Base-by-base conservation (phyloP, 2,329 filamentous ascomycete species). In the Penicillium hordei region DNA sequence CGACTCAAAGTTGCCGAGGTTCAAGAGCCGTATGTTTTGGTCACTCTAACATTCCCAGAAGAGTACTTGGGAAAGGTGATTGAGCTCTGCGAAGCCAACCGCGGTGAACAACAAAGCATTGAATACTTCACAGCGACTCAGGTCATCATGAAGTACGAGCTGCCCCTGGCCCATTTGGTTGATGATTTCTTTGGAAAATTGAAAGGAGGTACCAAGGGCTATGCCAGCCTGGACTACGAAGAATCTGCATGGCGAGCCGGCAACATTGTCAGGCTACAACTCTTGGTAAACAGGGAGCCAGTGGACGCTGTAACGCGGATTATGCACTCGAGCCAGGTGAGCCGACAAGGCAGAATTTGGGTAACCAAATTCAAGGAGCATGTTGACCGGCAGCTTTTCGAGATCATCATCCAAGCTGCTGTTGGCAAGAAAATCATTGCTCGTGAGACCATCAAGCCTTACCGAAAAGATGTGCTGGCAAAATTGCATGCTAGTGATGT, bases 161-260 rank as follows among this genome's bases (percentile, higher is more conserved):
- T 99, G 1, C 94, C 94, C 0, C 83, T 96, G 0, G 87, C 92
- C 1, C 91, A 96, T 53, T 81, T 99, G 4, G 94, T 99, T 0
- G 94, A 97, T 67, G 94, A 99, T 75, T 89, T 99, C 71, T 99
- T 99, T 73, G 94, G 94, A 52, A 97, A 96, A 75, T 82, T 99
- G 52, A 99, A 99, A 75, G 91, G 92, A 38, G 84, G 86, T 0
- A 97, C 93, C 53, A 97, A 96, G 73, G 94, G 94, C 12, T 99
- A 99, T 68, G 94, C 94, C 0, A 94, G 90, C 36, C 83, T 99
- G 5, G 94, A 99, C 74, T 99, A 99, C 72, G 94, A 99, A 77
- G 94, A 99, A 67, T 89, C 92, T 0, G 93, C 90, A 0, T 99
- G 92, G 85, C 86, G 89, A 23, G 78, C 84, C 59, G 91, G 89